phyloP scores from a whole-genome alignment of 2,329 filamentous ascomycete species.

The Alternaria atra region DNA sequence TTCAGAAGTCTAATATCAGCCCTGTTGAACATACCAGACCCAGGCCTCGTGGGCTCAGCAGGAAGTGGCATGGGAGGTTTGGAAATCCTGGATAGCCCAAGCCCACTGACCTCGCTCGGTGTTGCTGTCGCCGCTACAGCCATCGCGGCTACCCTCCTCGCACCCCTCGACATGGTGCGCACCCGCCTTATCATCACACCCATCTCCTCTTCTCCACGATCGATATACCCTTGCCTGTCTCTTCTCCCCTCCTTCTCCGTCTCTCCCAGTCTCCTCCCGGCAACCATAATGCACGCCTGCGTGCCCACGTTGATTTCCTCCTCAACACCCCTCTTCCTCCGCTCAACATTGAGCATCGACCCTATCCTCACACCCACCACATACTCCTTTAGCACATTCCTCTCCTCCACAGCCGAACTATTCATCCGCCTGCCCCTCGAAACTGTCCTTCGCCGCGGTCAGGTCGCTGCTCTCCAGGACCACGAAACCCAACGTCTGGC shows the following conservation, averaged over 20 bases:
- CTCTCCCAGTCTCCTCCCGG: constrained; percentile 74
- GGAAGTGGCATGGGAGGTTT: constrained; percentile 67
- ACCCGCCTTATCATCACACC: constrained; percentile 88
- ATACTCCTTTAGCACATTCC: constrained; percentile 84
- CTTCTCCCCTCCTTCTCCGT: constrained; percentile 76
- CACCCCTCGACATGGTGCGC: constrained; percentile 88
- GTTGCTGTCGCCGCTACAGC: constrained; percentile 73
- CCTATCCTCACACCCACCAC: constrained; percentile 80
- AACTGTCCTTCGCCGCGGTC: constrained; percentile 87
- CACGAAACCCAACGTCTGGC: constrained; percentile 43
- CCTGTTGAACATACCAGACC: constrained; percentile 86
- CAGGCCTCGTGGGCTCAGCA: constrained; percentile 64
- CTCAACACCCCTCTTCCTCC: constrained; percentile 83
- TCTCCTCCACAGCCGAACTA: constrained; percentile 80
- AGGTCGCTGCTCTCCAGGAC: constrained; percentile 70
- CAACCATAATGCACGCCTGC: constrained; percentile 87
- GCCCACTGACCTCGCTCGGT: constrained; percentile 80
- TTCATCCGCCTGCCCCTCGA: constrained; percentile 90
- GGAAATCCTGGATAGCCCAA: constrained; percentile 82
- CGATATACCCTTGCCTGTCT: constrained; percentile 79
- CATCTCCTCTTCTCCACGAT: constrained; percentile 75
- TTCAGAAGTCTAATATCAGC: constrained; percentile 89
- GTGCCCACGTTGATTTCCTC: constrained; percentile 84
- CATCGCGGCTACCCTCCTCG: constrained; percentile 79
- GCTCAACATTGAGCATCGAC: constrained; percentile 84